Evolutionary conservation across 2,329 filamentous ascomycete species (phyloP).

Genomic region (Capronia coronata): DNA sequence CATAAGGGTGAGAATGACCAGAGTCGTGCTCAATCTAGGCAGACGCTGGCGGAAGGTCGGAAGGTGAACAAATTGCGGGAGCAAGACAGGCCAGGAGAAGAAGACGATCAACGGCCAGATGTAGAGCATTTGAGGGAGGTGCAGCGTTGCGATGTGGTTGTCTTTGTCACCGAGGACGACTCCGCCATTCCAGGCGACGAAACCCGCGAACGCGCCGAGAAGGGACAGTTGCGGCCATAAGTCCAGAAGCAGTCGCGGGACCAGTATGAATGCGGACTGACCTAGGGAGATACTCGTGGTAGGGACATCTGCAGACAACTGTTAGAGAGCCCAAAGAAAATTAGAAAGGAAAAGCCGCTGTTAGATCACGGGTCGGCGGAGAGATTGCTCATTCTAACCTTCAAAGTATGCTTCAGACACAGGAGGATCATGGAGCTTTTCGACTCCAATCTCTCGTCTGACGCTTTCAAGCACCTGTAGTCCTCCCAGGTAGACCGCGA

Average conservation of each 20-base stretch:
- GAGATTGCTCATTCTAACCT: slow-evolving; percentile 36
- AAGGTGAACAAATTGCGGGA: slow-evolving; percentile 44
- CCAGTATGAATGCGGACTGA: slow-evolving; percentile 43
- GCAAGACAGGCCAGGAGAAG: slow-evolving; percentile 75
- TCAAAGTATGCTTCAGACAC: slow-evolving; percentile 44
- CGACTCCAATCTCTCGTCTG: slow-evolving; percentile 26
- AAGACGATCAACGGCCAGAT: slow-evolving; percentile 86
- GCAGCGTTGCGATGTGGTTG: slow-evolving; percentile 84
- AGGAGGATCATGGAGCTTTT: slow-evolving; percentile 46
- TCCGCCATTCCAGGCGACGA: slow-evolving; percentile 80
- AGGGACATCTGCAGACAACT: slow-evolving; percentile 27
- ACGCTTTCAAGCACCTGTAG: slow-evolving; percentile 37
- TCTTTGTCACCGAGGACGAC: slow-evolving; percentile 96
- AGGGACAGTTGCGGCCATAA: slow-evolving; percentile 51
- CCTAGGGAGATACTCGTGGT: slow-evolving; percentile 52
- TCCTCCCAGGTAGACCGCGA: slow-evolving; percentile 49
- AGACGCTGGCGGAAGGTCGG: slow-evolving; percentile 33
- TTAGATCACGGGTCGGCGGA: too few species aligned
- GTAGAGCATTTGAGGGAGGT: slow-evolving; percentile 89
- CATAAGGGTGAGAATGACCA: slow-evolving; percentile 39
- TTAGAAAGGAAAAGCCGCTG: too few species aligned
- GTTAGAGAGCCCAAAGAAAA: too few species aligned
- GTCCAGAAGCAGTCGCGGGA: slow-evolving; percentile 35
- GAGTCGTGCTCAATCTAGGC: slow-evolving; percentile 36
- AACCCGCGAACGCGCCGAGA: slow-evolving; percentile 61